Base-by-base conservation (phyloP, 2,329 filamentous ascomycete species). In the Colletotrichum neosansevieriae region DNA sequence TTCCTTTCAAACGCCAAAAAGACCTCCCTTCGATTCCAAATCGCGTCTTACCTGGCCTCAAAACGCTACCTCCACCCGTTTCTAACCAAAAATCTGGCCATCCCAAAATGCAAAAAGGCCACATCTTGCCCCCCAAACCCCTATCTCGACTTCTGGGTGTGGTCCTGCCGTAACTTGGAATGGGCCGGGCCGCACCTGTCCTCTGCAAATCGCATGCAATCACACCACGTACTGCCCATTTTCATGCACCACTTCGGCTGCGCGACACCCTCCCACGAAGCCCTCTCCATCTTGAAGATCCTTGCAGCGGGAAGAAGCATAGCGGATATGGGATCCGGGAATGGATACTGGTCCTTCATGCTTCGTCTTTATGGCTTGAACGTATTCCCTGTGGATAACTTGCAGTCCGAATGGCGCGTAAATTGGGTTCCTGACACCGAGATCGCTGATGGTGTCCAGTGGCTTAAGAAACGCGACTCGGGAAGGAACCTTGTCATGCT, bases 241-340 rank as follows among this genome's bases (percentile, higher is more conserved):
- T 83, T 93, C 63, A 94, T 93, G 84, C 91, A 94, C 79, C 91
- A 94, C 78, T 94, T 94, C 76, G 91, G 91, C 58, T 94, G 91
- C 79, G 86, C 87, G 1, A 89, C 89, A 19, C 92, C 92, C 0
- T 88, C 86, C 10, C 90, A 91, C 76, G 90, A 93, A 73, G 83
- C 86, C 2, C 80, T 94, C 12, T 81, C 85, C 70, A 80, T 91
- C 21, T 83, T 94, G 36, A 84, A 84, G 40, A 80, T 85, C 54
- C 76, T 92, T 2, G 83, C 86, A 6, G 83, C 83, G 1, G 83
- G 82, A 3, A 81, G 85, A 6, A 76, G 82, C 12, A 82, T 94
- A 7, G 80, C 91, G 10, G 91, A 94, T 72, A 79, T 93, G 44
- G 92, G 91, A 4, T 89, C 86, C 60, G 92, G 92, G 2, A 92